Conservation (phyloP, 2,329 filamentous ascomycete genomes). For the Cordyceps javanica region DNA sequence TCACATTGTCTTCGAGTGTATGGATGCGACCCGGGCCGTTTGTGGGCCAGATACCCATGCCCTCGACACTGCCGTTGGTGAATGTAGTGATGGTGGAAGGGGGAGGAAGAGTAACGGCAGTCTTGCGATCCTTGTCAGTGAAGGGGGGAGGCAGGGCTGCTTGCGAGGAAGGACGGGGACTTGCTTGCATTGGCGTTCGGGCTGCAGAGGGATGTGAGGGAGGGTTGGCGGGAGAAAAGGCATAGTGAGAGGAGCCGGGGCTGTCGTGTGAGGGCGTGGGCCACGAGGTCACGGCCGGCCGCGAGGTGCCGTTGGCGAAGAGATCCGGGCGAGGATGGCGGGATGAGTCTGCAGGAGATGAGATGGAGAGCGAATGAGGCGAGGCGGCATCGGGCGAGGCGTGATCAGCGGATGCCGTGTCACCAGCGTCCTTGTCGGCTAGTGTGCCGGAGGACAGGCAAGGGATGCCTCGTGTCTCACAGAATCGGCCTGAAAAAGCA, state of each 20-base stretch:
- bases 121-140: background rate
- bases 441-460: conserved; percentile 13
- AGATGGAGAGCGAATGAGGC: background rate
- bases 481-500: conserved; percentile 9
- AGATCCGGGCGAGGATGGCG: background rate
- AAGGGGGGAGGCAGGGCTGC: background rate
- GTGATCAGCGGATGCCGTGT: background rate
- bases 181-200: background rate
- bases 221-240: background rate
- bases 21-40: conserved; percentile 19
- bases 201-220: background rate
- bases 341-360: conserved; percentile 11
- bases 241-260: conserved; percentile 3
- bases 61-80: conserved; percentile 11
- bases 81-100: conserved; percentile 8
- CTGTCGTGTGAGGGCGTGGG: conserved; percentile 9
- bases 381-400: conserved; percentile 7
- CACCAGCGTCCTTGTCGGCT: background rate
- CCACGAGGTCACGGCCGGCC: background rate
- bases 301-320: background rate
- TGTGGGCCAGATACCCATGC: conserved; percentile 14
- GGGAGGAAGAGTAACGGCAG: background rate
- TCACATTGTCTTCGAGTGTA: conserved; percentile 36
- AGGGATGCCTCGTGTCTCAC: conserved; percentile 11
- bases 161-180: background rate